A percentile compares a stretch with the other conserved stretches of the same genome.
These are phyloP conservation scores for Curvularia verruculosa DNA, from an alignment of 2,329 filamentous ascomycete genomes.

Conservation along the genomic window DNA sequence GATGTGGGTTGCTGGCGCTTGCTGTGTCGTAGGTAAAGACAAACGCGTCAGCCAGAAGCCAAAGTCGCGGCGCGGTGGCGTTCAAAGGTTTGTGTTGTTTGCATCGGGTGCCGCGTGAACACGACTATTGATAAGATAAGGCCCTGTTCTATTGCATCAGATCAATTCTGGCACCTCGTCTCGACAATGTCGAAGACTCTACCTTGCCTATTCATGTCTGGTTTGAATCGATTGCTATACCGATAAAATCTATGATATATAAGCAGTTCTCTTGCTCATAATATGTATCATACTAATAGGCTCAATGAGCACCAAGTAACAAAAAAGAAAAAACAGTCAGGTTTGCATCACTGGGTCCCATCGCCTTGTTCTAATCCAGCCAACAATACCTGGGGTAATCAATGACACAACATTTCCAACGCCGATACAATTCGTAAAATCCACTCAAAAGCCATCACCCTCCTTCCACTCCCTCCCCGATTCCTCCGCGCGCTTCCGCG, in stretches of 20 bases:
- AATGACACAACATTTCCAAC: neutral
- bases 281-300: neutral
- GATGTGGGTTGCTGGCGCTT: constrained; percentile 34
- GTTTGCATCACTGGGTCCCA: too few species aligned
- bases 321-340: too few species aligned
- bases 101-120: constrained; percentile 19
- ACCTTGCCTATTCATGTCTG: too few species aligned
- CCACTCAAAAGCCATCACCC: constrained; percentile 60
- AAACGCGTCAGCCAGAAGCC: constrained; percentile 27
- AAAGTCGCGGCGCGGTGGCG: constrained; percentile 19
- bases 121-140: constrained; percentile 24
- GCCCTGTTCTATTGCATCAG: neutral
- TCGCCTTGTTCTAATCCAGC: neutral
- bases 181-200: too few species aligned
- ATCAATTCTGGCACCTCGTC: neutral
- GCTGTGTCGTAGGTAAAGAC: constrained; percentile 35
- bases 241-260: neutral
- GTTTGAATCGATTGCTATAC: neutral
- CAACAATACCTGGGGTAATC: neutral
- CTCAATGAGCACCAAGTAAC: neutral
- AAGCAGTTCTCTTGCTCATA: neutral
- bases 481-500: constrained; percentile 58
- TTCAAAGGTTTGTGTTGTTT: constrained; percentile 41
- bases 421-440: neutral
- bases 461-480: constrained; percentile 61